phyloP scores from a whole-genome alignment of 2,329 filamentous ascomycete species.

The Colletotrichum lindemuthianum region DNA sequence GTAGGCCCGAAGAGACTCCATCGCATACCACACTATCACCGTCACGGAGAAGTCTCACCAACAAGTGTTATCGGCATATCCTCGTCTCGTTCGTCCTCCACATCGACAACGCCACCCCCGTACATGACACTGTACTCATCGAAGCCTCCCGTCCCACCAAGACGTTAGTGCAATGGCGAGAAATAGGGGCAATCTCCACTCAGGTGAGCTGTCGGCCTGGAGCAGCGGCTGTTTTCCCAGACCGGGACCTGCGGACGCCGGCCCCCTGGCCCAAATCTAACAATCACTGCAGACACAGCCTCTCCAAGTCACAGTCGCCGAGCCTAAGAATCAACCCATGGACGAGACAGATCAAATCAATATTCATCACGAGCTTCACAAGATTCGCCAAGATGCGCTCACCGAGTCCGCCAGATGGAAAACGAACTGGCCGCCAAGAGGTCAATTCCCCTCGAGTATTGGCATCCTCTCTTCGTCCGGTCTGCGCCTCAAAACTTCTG shows the following conservation, averaged over 20 bases:
- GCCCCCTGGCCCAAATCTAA: neutral
- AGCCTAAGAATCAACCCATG: neutral
- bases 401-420: slow-evolving; percentile 10
- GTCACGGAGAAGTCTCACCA: neutral
- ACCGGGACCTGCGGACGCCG: slow-evolving; percentile 31
- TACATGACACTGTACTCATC: slow-evolving; percentile 2
- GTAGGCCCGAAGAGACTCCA: too few species aligned
- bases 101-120: neutral
- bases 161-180: slow-evolving; percentile 18
- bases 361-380: neutral
- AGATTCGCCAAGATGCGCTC: neutral
- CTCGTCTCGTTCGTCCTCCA: neutral
- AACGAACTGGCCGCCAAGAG: slow-evolving; percentile 27
- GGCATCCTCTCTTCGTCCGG: slow-evolving; percentile 28
- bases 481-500: slow-evolving; percentile 22
- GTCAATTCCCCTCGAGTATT: slow-evolving; percentile 18
- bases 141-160: slow-evolving; percentile 16
- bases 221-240: slow-evolving; percentile 29
- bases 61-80: neutral
- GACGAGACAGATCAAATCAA: neutral
- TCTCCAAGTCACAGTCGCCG: too few species aligned
- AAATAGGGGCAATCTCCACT: slow-evolving; percentile 36
- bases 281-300: too few species aligned
- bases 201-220: slow-evolving; percentile 23
- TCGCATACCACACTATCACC: too few species aligned